Percentiles rank a stretch among this genome's conserved stretches.
phyloP scores from a whole-genome alignment of 192 early-diverging fungal species.

The Coemansia reversa region DNA sequence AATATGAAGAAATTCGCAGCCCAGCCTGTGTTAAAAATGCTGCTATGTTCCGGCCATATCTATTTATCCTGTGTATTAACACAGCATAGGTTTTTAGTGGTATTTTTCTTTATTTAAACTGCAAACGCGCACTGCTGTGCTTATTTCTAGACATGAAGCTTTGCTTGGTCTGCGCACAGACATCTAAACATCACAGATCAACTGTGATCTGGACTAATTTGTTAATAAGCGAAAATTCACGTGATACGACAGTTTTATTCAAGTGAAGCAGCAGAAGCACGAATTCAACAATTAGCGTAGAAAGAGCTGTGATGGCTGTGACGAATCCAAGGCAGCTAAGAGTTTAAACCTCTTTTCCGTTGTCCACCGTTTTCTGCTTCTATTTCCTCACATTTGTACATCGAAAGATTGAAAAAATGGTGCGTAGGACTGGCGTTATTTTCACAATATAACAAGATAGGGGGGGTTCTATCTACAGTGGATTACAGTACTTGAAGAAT shows the following conservation, averaged over 20 bases:
- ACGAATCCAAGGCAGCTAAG: background rate
- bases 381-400: conserved; percentile 6
- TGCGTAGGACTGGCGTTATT: conserved; percentile 14
- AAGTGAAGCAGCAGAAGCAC: background rate
- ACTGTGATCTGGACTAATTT: background rate
- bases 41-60: background rate
- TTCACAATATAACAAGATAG: background rate
- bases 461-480: background rate
- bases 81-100: background rate
- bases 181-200: background rate
- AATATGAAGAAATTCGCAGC: too few relatives aligned
- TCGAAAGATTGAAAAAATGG: conserved; percentile 22
- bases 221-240: background rate
- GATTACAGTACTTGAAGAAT: background rate
- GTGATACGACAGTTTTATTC: background rate
- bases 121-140: background rate
- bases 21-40: too few relatives aligned
- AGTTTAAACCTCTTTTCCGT: conserved; percentile 10
- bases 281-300: too few relatives aligned
- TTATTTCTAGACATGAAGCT: background rate
- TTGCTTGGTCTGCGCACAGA: background rate
- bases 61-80: background rate
- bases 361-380: conserved; percentile 4
- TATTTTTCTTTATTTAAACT: background rate
- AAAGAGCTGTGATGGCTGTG: background rate